Evolutionary conservation across 2,329 filamentous ascomycete genomes (phyloP).

Genomic region (Salinomyces thailandicus): DNA sequence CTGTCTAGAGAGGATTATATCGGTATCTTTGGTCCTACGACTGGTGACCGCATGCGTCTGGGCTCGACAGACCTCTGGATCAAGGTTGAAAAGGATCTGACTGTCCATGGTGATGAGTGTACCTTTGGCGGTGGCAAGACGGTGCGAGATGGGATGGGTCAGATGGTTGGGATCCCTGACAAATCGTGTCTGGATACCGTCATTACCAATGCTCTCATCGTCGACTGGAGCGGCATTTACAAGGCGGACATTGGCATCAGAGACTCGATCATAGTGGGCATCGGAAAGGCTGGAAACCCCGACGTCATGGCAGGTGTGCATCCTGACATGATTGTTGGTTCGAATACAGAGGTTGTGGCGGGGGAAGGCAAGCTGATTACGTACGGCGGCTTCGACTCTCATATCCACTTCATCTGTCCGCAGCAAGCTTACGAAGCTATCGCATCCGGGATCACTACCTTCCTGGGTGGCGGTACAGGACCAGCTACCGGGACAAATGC

Average conservation of each 20-base stretch:
- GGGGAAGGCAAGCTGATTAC: slow-evolving; percentile 86
- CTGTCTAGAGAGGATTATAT: slow-evolving; percentile 73
- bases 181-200: slow-evolving; percentile 70
- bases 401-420: slow-evolving; percentile 91
- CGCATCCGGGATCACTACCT: slow-evolving; percentile 76
- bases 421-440: slow-evolving; percentile 80
- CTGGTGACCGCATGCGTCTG: slow-evolving; percentile 71
- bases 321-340: slow-evolving; percentile 68
- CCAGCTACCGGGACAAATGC: slow-evolving; percentile 87
- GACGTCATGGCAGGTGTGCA: slow-evolving; percentile 88
- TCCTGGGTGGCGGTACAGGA: slow-evolving; percentile 83
- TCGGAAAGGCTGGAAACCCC: slow-evolving; percentile 94
- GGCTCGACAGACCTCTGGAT: slow-evolving; percentile 84
- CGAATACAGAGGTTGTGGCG: slow-evolving; percentile 83
- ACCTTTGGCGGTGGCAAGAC: slow-evolving; percentile 94
- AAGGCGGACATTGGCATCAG: slow-evolving; percentile 96
- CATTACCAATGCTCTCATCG: slow-evolving; percentile 77
- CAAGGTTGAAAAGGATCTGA: slow-evolving; percentile 75
- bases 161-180: slow-evolving; percentile 67
- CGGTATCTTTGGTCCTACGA: slow-evolving; percentile 87
- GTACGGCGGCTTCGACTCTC: slow-evolving; percentile 77
- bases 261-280: slow-evolving; percentile 70
- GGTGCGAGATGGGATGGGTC: slow-evolving; percentile 88
- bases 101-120: slow-evolving; percentile 83
- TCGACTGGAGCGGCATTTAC: slow-evolving; percentile 88